These are phyloP conservation scores for Dioscorea dumetorum DNA, from an alignment of 106 monocot species.

Conservation along the genomic window DNA sequence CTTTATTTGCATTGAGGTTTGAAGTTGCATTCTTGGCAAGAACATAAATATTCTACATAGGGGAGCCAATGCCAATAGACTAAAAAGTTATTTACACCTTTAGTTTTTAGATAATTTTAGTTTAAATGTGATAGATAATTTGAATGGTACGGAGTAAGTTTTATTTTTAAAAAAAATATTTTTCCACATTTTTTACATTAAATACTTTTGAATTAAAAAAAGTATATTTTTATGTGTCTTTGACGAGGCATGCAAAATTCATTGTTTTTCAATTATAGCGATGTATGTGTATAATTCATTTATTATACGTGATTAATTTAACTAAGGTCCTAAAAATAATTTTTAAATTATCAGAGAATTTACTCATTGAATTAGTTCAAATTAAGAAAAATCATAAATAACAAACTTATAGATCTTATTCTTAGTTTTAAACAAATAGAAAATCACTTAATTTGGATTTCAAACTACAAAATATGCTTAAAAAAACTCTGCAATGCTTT, in stretches of 20 bases:
- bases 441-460: no score
- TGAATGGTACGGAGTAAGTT: background rate
- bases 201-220: background rate
- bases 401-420: no score
- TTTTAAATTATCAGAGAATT: no score
- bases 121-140: background rate
- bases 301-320: background rate
- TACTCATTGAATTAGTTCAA: no score
- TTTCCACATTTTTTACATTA: background rate
- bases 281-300: no score
- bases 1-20: background rate
- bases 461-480: no score
- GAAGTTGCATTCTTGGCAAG: background rate
- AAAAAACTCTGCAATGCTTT: no score
- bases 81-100: background rate
- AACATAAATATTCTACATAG: background rate
- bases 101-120: background rate
- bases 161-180: no score
- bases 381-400: no score
- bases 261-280: background rate
- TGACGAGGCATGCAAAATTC: background rate
- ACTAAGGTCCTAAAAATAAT: no score
- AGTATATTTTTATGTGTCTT: background rate
- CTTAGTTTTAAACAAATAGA: no score
- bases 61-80: background rate